phyloP scores from a whole-genome alignment of 805 yeast genomes.

The Kodamaea jinghongensis region DNA sequence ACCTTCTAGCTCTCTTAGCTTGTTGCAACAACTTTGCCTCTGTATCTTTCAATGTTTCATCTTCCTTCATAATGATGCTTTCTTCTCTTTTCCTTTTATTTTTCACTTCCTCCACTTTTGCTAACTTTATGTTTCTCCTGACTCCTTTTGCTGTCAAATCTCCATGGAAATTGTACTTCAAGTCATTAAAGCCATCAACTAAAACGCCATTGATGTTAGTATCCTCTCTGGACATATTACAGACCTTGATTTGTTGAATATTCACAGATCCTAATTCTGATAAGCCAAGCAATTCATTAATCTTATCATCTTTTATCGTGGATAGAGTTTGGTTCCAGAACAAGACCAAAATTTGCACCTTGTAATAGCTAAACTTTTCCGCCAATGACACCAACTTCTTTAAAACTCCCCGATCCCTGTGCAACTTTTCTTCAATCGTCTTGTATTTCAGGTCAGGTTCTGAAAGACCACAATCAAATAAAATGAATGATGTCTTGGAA shows the following conservation, averaged over 20 bases:
- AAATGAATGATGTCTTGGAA: conserved; percentile 38
- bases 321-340: conserved; percentile 39
- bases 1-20: conserved; percentile 29
- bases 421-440: conserved; percentile 30
- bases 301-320: conserved; percentile 14
- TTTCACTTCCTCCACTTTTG: conserved; percentile 9
- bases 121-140: conserved; percentile 17
- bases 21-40: conserved; percentile 25
- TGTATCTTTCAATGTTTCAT: conserved; percentile 15
- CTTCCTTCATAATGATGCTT: conserved; percentile 4
- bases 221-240: conserved; percentile 33
- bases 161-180: conserved; percentile 26
- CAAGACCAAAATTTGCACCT: conserved; percentile 38
- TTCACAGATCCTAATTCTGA: conserved; percentile 12
- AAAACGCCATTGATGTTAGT: conserved; percentile 26
- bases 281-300: conserved; percentile 17
- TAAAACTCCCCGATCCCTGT: conserved; percentile 35
- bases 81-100: conserved; percentile 4
- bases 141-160: conserved; percentile 30
- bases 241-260: conserved; percentile 22
- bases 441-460: conserved; percentile 13
- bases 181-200: conserved; percentile 18
- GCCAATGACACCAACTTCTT: conserved; percentile 33
- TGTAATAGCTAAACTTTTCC: conserved; percentile 34
- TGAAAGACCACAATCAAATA: conserved; percentile 53